Evolutionary conservation across 1,284 basidiomycete species (phyloP).

Genomic region (Phellopilus nigrolimitatus): DNA sequence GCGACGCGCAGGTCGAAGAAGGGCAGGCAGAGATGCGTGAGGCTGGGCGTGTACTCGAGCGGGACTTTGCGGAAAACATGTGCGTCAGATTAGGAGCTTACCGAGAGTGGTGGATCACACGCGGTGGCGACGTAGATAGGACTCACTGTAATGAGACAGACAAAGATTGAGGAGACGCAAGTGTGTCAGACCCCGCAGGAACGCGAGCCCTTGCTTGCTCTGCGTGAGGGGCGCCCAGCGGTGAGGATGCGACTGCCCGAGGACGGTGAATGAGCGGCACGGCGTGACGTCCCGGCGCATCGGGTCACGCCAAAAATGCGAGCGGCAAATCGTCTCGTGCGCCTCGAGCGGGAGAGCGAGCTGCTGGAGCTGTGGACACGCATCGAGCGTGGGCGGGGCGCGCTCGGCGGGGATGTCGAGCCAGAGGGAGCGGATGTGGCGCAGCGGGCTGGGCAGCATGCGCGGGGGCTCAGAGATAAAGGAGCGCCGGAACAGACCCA

Average conservation of each 20-base stretch:
- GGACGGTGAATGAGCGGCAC: conserved; percentile 20
- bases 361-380: conserved; percentile 16
- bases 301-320: conserved; percentile 4
- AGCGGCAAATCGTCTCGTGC: conserved; percentile 13
- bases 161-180: conserved; percentile 20
- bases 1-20: conserved; percentile 20
- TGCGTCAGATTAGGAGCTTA: not conserved
- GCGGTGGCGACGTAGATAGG: not conserved
- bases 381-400: conserved; percentile 15
- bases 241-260: conserved; percentile 19
- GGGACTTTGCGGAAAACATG: conserved; percentile 7
- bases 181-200: conserved; percentile 18
- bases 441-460: conserved; percentile 7
- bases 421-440: conserved; percentile 17
- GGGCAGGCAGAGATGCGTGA: conserved; percentile 20
- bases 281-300: not conserved
- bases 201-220: conserved; percentile 12
- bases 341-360: conserved; percentile 18
- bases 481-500: too few species aligned
- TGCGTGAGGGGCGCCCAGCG: conserved; percentile 19
- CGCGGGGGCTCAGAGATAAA: conserved; percentile 1
- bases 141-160: conserved; percentile 21
- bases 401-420: conserved; percentile 14
- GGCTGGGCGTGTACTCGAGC: conserved; percentile 18
- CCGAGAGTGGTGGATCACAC: not conserved